Evolutionary conservation across 1,284 basidiomycete genomes (phyloP), one percentile per base, ranked within the genome.

Genomic region (Grifola frondosa): DNA sequence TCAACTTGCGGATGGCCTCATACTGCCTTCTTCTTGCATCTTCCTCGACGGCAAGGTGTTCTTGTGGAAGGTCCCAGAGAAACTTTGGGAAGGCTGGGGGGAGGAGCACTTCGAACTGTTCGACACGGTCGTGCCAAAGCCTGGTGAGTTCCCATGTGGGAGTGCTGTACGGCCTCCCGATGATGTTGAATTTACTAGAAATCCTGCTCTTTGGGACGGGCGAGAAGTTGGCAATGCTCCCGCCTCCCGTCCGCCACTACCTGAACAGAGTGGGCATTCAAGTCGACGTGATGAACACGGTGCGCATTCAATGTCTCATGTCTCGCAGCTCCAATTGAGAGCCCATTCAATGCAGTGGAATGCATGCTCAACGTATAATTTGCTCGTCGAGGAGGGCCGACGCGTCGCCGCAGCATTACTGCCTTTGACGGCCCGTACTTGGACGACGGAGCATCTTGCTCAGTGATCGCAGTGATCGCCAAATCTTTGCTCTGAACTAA

Each of bases 281-380:
- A 59, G 67, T 95, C 34, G 96, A 98, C 54, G 75, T 92, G n/a
- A 92, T 96, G 84, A 91, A 94, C 61, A 93, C 93, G 35, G 95
- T 95, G 59, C 48, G 84, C 75, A 5, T 52, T 34, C 15, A 10
- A n/a, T n/a, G n/a, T 31, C 6, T 37, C 16, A 5, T 17, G 6
- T n/a, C 23, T 23, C 30, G 32, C 37, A 16, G 28, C 20, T 15
- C 30, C 35, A 25, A 26, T 12, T 13, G n/a, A n/a, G 6, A 43
- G 44, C 20, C 37, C 24, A 3, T 11, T n/a, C 2, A 13, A 7
- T 35, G 4, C 48, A 93, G 90, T 73, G 89, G 54, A 96, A 96
- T 61, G 95, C 95, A 10, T 93, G 91, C 58, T 88, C 92, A 24
- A 97, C 95, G 0, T 98, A 92, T 66, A 98, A 98, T 65, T 68